Evolutionary conservation across 352 stramenopile genomes (phyloP), one percentile per base, ranked within the genome.

Genomic region (Blastocystis sp.): DNA sequence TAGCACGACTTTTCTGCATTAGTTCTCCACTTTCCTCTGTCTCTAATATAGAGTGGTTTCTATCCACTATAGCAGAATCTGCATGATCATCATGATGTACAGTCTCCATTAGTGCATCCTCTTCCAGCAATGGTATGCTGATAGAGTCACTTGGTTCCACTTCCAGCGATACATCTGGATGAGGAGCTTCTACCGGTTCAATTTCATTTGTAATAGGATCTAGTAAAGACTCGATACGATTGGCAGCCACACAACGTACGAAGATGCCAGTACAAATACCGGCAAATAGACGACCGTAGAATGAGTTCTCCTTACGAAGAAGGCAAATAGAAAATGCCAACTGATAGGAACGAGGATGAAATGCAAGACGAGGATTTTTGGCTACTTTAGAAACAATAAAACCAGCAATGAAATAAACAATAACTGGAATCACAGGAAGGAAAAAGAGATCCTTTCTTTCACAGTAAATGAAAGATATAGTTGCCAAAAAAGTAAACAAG

Each of bases 341-440:
- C 26, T 85, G 73, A 45, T 85, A 85, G 6, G 73, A 66, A 43
- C 73, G 73, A 2, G 73, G 73, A 24, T 85, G 81, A 53, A 90
- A 78, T 13, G 24, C n/a, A 43, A 90, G 81, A 47, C 18, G 55
- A 13, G 68, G 75, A 69, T 79, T 53, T 18, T 65, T 68, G 30
- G n/a, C 34, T 37, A 79, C 56, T 30, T 69, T 26, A 20, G 68
- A 78, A 30, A 90, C 9, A 34, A 90, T 59, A 41, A 65, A 87
- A 11, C 63, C 55, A 24, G 34, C n/a, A 55, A 81, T n/a, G 30
- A 90, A 87, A 68, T 79, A 87, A 20, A 75, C 30, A 13, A 90
- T 18, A 53, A 65, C n/a, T 6, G 65, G 65, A 13, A 79, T 47
- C 2, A 90, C 37, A 24, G 39, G 37, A 55, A 79, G 24, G 41